Evolutionary conservation across 2,329 filamentous ascomycete species (phyloP), one percentile per base, ranked within the genome.

Genomic region (Monilinia vaccinii-corymbosi): DNA sequence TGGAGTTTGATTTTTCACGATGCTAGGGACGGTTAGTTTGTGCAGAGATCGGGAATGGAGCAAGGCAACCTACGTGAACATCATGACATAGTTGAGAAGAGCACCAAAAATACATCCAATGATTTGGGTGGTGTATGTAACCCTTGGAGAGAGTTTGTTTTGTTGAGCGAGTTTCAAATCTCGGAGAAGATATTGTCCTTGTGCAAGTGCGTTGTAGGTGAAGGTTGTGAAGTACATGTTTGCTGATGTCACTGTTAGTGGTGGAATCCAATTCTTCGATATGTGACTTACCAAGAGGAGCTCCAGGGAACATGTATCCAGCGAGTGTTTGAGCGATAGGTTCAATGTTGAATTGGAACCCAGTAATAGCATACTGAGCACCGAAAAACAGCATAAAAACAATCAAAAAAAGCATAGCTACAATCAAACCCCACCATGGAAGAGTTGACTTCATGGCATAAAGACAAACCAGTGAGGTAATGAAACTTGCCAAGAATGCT

Each of bases 221-320:
- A 86, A 89, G 63, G 84, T 87, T 71, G 88, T 89, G 76, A 89
- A 89, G 76, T 89, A 81, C 61, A 66, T 90, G 79, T 88, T 86
- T 50, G 85, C 84, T 58, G 11, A 3, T 25, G 25, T n/a, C 13
- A 25, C 9, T 32, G 52, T 51, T 16, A 48, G 25, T 14, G 18
- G 18, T 38, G 34, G 5, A 3, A 32, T 21, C 34, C 13, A 38
- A 31, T 23, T 25, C 4, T 4, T 23, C 4, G 23, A 9, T 36
- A 36, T 56, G 21, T n/a, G 23, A 21, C 58, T 46, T 52, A 61
- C 53, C 59, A 63, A 89, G 77, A 4, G 87, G 86, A 5, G 79
- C 80, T 32, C 87, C 87, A 10, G 64, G 65, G 70, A 73, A 59
- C 69, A 73, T 75, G 67, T 79, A 79, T 13, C 77, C 78, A 31